A percentile compares a stretch with the other conserved stretches of the same genome.
phyloP scores from a whole-genome alignment of 176 grass and related monocot genomes.

The Triticum turgidum region DNA sequence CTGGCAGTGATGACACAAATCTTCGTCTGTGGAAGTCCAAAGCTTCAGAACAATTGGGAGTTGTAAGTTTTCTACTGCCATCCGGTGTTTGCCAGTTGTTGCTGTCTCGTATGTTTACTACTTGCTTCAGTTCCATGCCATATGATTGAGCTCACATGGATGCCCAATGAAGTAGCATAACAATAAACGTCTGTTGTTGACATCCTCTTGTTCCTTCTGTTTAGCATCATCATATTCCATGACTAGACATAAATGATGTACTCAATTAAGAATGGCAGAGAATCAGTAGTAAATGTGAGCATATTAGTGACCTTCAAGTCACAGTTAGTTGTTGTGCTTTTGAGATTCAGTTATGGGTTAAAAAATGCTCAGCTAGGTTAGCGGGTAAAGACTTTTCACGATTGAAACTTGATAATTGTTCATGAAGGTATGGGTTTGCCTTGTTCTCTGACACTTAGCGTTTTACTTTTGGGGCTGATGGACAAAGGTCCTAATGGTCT shows the following conservation, averaged over 20 bases:
- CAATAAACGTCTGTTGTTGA: background rate
- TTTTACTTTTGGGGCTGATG: background rate
- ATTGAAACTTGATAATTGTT: background rate
- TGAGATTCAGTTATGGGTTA: background rate
- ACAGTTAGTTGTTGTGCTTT: background rate
- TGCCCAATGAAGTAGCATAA: background rate
- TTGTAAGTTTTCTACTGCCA: slow-evolving; percentile 53
- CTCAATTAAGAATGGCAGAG: background rate
- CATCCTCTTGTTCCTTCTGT: background rate
- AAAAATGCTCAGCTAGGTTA: slow-evolving; percentile 5
- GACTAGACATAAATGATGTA: background rate
- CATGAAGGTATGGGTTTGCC: background rate
- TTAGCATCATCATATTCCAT: background rate
- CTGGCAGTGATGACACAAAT: slow-evolving; percentile 99
- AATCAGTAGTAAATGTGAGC: background rate
- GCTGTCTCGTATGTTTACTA: slow-evolving; percentile 2
- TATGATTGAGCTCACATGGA: background rate
- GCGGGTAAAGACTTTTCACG: background rate
- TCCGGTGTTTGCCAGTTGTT: slow-evolving; percentile 2
- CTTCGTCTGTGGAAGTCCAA: slow-evolving; percentile 91
- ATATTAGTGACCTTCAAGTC: background rate
- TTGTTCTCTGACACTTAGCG: background rate
- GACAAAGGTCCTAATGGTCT: background rate
- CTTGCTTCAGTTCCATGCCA: background rate
- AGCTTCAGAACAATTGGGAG: slow-evolving; percentile 91